phyloP scores from a whole-genome alignment of 306 rosid species.

The Cucumis melo region DNA sequence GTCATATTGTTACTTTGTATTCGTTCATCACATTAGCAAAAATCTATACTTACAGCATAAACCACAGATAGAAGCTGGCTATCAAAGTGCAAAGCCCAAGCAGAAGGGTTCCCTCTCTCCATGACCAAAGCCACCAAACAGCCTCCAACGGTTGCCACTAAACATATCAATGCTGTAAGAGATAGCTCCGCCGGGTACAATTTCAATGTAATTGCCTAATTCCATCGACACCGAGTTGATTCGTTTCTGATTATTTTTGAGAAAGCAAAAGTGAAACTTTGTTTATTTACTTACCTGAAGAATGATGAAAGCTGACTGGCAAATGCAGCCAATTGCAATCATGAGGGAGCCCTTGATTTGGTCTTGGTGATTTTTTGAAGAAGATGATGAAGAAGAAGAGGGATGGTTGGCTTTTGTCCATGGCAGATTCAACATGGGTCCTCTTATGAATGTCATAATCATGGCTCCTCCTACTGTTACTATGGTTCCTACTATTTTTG shows the following conservation, averaged over 20 bases:
- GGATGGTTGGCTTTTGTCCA: background rate
- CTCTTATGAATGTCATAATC: constrained; percentile 14
- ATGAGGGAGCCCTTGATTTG: constrained; percentile 28
- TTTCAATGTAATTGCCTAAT: constrained; percentile 34
- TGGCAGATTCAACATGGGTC: constrained; percentile 13
- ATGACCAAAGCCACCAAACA: constrained; percentile 17
- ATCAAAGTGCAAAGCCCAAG: constrained; percentile 36
- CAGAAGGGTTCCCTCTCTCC: constrained; percentile 31
- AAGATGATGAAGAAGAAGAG: background rate
- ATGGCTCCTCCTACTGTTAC: constrained; percentile 24
- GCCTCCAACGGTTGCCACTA: constrained; percentile 23
- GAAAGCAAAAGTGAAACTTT: background rate
- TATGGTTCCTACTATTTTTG: constrained; percentile 23
- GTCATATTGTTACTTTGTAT: too few species aligned
- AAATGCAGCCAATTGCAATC: constrained; percentile 22
- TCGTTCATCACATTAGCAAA: too few species aligned
- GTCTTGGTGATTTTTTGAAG: constrained; percentile 11
- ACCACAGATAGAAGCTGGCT: constrained; percentile 17
- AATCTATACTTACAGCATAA: background rate
- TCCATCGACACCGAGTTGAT: background rate
- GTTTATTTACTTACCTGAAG: constrained; percentile 14
- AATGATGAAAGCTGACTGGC: constrained; percentile 35
- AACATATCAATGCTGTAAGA: constrained; percentile 35
- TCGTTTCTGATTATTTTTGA: background rate
- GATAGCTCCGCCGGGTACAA: constrained; percentile 39